Percentiles rank a stretch among this genome's conserved stretches.
Evolutionary conservation across 2,329 filamentous ascomycete species (phyloP).

Genomic region (Alternaria atra): DNA sequence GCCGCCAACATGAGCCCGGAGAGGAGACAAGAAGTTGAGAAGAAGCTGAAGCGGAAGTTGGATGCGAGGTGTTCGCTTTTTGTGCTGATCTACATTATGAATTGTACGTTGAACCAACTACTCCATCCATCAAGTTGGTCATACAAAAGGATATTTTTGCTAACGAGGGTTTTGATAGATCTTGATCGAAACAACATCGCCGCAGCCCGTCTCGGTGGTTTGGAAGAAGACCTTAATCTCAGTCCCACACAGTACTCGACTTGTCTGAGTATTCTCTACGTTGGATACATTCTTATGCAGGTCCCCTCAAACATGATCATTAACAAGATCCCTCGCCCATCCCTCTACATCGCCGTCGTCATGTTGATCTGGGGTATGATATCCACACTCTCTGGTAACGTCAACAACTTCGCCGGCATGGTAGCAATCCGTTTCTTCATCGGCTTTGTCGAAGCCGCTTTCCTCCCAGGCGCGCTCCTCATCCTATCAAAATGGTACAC

Average conservation of each 20-base stretch:
- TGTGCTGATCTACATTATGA: constrained; percentile 51
- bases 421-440: constrained; percentile 51
- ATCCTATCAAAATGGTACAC: constrained; percentile 75
- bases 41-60: constrained; percentile 46
- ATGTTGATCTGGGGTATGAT: constrained; percentile 54
- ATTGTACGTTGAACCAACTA: constrained; percentile 26
- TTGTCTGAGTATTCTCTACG: constrained; percentile 43
- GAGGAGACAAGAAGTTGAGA: constrained; percentile 42
- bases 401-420: constrained; percentile 49
- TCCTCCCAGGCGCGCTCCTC: constrained; percentile 69
- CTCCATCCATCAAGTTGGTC: too few relatives aligned
- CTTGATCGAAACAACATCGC: constrained; percentile 46
- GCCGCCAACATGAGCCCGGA: constrained; percentile 43
- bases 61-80: constrained; percentile 45
- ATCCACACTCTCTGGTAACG: constrained; percentile 46
- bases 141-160: constrained; percentile 18
- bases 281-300: constrained; percentile 31
- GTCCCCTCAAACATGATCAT: constrained; percentile 58
- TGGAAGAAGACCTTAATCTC: constrained; percentile 44
- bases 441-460: constrained; percentile 55
- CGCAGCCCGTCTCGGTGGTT: constrained; percentile 44
- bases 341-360: constrained; percentile 48
- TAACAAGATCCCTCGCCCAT: constrained; percentile 46
- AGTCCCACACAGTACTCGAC: constrained; percentile 46
- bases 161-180: neutral